These are phyloP conservation scores for Eragrostis curvula DNA, from an alignment of 176 grass and related monocot species.

Conservation along the genomic window DNA sequence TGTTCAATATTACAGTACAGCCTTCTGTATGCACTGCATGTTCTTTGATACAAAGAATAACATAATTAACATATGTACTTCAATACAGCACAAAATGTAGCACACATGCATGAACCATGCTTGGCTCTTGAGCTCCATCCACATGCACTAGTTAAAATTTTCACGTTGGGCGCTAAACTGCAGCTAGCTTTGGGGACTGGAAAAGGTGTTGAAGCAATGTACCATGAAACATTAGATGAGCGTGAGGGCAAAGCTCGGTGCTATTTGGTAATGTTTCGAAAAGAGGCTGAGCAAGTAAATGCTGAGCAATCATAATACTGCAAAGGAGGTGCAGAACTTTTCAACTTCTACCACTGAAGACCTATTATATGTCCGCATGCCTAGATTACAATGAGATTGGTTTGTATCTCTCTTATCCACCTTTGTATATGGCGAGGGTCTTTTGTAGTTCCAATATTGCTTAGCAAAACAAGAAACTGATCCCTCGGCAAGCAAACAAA, in stretches of 20 bases:
- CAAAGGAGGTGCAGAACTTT: background rate
- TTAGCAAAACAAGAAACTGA: constrained; percentile 16
- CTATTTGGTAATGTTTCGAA: background rate
- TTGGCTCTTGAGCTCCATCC: background rate
- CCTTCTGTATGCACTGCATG: constrained; percentile 21
- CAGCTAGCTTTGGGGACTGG: constrained; percentile 3
- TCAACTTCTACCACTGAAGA: constrained; percentile 9
- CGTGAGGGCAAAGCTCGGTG: constrained; percentile 5
- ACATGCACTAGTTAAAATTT: constrained; percentile 5
- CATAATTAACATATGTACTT: background rate
- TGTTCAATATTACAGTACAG: constrained; percentile 19
- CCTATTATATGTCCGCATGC: constrained; percentile 25
- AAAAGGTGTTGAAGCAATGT: background rate
- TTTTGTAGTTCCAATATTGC: background rate
- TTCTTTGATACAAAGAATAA: constrained; percentile 16
- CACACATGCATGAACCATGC: background rate
- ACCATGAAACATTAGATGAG: background rate
- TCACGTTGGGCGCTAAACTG: background rate
- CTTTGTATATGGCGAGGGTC: constrained; percentile 15
- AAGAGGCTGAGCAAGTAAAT: constrained; percentile 15
- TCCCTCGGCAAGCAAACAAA: constrained; percentile 22
- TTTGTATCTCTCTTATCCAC: constrained; percentile 31
- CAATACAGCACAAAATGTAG: background rate
- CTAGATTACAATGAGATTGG: constrained; percentile 1
- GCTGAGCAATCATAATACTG: constrained; percentile 14